phyloP scores from a whole-genome alignment of 1,284 basidiomycete species.

The Xanthoconium separans region DNA sequence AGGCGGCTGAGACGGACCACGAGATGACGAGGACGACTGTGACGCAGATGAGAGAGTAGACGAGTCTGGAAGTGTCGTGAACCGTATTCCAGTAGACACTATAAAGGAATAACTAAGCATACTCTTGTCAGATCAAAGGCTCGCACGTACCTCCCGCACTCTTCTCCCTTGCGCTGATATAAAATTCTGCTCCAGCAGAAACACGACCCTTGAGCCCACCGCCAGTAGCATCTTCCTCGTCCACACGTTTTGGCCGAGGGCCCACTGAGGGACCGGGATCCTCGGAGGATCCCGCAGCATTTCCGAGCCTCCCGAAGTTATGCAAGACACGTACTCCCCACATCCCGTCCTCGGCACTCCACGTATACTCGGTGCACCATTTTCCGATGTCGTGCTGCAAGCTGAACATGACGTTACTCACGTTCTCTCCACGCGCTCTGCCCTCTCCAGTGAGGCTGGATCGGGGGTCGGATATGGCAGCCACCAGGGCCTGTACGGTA shows the following conservation, averaged over 20 bases:
- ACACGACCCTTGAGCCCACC: slow-evolving; percentile 88
- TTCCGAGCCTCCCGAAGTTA: slow-evolving; percentile 78
- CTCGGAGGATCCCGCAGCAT: slow-evolving; percentile 30
- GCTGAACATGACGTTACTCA: slow-evolving; percentile 83
- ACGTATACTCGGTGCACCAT: slow-evolving; percentile 94
- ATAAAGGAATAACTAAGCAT: slow-evolving; percentile 9
- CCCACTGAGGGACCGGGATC: slow-evolving; percentile 23
- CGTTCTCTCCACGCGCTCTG: slow-evolving; percentile 41
- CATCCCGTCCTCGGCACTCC: slow-evolving; percentile 92
- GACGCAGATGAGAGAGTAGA: slow-evolving; percentile 62
- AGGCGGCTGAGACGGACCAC: slow-evolving; percentile 65
- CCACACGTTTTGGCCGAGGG: slow-evolving; percentile 59
- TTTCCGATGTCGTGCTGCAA: slow-evolving; percentile 91
- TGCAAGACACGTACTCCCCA: slow-evolving; percentile 89
- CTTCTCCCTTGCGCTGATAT: slow-evolving; percentile 90
- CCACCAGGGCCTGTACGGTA: slow-evolving; percentile 68
- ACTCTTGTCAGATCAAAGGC: background rate
- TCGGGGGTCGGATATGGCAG: slow-evolving; percentile 74
- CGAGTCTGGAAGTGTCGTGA: slow-evolving; percentile 84
- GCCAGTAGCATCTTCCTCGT: slow-evolving; percentile 88
- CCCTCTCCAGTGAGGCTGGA: slow-evolving; percentile 45
- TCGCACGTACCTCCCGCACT: slow-evolving; percentile 76
- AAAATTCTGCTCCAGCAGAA: slow-evolving; percentile 91
- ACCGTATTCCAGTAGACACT: slow-evolving; percentile 94
- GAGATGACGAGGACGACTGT: slow-evolving; percentile 39